A percentile compares a stretch with the other conserved stretches of the same genome.
Conservation (phyloP, 2,329 filamentous ascomycete species). For the Pseudogymnoascus sp. region DNA sequence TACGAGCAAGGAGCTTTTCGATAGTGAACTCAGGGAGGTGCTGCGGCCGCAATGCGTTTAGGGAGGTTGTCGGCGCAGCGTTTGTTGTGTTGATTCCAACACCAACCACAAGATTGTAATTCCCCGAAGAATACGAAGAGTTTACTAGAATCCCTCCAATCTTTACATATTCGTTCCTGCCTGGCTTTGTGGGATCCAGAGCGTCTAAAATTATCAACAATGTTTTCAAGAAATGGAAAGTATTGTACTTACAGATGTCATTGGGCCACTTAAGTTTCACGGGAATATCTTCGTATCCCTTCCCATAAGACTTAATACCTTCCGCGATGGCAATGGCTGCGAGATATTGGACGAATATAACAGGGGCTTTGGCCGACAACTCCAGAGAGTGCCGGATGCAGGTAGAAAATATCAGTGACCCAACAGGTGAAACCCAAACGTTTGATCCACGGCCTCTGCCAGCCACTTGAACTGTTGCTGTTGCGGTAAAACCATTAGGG, state of each 20-base stretch:
- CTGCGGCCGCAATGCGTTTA: conserved; percentile 61
- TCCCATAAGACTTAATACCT: conserved; percentile 72
- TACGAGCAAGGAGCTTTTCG: conserved; percentile 74
- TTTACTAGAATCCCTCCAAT: conserved; percentile 91
- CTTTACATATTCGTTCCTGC: conserved; percentile 60
- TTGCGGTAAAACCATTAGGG: conserved; percentile 77
- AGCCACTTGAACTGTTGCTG: conserved; percentile 80
- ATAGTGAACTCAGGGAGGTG: conserved; percentile 51
- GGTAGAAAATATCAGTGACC: conserved; percentile 79
- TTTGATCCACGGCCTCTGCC: conserved; percentile 84
- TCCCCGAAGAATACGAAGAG: conserved; percentile 66
- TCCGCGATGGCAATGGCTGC: conserved; percentile 79
- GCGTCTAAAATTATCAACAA: conserved; percentile 41
- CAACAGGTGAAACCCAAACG: conserved; percentile 87
- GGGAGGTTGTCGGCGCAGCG: conserved; percentile 73
- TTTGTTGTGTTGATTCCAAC: conserved; percentile 84
- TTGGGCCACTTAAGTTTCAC: conserved; percentile 97
- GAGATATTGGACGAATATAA: conserved; percentile 92
- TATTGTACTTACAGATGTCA: conserved; percentile 61
- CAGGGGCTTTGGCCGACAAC: conserved; percentile 62
- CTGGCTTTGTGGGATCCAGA: conserved; percentile 50
- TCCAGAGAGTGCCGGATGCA: conserved; percentile 75
- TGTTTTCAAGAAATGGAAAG: not conserved
- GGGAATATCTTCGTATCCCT: conserved; percentile 65
- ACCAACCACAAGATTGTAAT: conserved; percentile 80